These are phyloP conservation scores for Sporopachydermia lactativora DNA, from an alignment of 805 yeast genomes.

Conservation along the genomic window DNA sequence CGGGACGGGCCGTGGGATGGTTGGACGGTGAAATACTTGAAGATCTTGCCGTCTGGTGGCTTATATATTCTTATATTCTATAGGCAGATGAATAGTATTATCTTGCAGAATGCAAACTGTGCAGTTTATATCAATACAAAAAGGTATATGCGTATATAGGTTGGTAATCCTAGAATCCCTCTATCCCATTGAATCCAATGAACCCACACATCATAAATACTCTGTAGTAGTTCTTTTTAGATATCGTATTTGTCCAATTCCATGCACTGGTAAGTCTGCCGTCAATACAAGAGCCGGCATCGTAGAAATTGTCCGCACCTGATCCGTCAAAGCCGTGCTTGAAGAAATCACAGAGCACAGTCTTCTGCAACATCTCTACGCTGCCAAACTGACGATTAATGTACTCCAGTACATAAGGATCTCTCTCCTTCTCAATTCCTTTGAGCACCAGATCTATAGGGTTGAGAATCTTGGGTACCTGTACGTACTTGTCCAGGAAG, in stretches of 20 bases:
- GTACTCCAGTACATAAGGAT: constrained; percentile 33
- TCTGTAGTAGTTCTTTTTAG: constrained; percentile 49
- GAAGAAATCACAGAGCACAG: constrained; percentile 36
- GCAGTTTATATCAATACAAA: too few species aligned
- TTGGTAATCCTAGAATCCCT: constrained; percentile 43
- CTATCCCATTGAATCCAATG: constrained; percentile 61
- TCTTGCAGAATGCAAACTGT: too few species aligned
- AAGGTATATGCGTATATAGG: too few species aligned
- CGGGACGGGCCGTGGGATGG: too few species aligned
- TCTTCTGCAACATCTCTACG: constrained; percentile 33
- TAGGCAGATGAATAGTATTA: too few species aligned
- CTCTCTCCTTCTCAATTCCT: constrained; percentile 38
- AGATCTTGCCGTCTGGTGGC: too few species aligned
- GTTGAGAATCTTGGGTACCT: constrained; percentile 62
- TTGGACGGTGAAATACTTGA: too few species aligned
- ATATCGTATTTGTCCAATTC: constrained; percentile 65
- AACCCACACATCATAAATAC: constrained; percentile 56
- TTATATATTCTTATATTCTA: too few species aligned
- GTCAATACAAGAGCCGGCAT: constrained; percentile 77
- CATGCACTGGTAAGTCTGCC: constrained; percentile 72
- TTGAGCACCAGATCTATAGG: constrained; percentile 51
- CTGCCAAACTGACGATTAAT: constrained; percentile 45
- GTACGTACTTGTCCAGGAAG: constrained; percentile 67
- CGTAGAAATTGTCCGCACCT: constrained; percentile 73
- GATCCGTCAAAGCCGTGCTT: constrained; percentile 60